Conservation (phyloP, 2,329 filamentous ascomycete genomes). For the Fusarium fujikuroi region DNA sequence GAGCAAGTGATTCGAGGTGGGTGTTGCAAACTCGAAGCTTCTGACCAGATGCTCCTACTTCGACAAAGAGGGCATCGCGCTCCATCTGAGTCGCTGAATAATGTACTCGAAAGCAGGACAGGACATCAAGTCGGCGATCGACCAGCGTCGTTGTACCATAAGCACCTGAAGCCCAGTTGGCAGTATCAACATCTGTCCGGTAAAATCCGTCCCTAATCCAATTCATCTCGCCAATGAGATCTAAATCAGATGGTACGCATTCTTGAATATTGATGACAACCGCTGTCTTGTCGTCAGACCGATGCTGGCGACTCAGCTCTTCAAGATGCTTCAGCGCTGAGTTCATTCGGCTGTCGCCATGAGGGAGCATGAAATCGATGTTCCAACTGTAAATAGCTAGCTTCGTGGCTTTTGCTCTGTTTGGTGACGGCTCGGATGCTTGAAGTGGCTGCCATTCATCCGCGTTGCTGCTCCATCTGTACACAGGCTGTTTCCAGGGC, state of each 20-base stretch:
- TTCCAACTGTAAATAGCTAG: slow-evolving; percentile 51
- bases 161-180: slow-evolving; percentile 55
- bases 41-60: slow-evolving; percentile 41
- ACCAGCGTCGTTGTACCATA: slow-evolving; percentile 66
- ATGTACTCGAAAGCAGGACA: slow-evolving; percentile 60
- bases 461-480: neutral
- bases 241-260: slow-evolving; percentile 59
- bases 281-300: slow-evolving; percentile 33
- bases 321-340: slow-evolving; percentile 47
- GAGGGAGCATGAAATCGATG: slow-evolving; percentile 51
- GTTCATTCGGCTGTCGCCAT: slow-evolving; percentile 47
- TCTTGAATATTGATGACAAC: slow-evolving; percentile 64
- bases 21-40: slow-evolving; percentile 63
- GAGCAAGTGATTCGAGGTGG: slow-evolving; percentile 65
- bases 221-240: slow-evolving; percentile 53
- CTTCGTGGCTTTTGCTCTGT: slow-evolving; percentile 14
- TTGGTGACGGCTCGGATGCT: rapidly evolving
- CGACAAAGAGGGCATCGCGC: slow-evolving; percentile 66
- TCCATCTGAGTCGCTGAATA: slow-evolving; percentile 61
- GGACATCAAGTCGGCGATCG: slow-evolving; percentile 57
- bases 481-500: neutral
- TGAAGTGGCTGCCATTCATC: neutral
- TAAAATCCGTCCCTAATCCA: slow-evolving; percentile 62
- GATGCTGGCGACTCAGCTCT: slow-evolving; percentile 1
- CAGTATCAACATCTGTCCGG: slow-evolving; percentile 57